Base-by-base conservation (phyloP, 2,329 filamentous ascomycete genomes). In the Didymella pomorum region DNA sequence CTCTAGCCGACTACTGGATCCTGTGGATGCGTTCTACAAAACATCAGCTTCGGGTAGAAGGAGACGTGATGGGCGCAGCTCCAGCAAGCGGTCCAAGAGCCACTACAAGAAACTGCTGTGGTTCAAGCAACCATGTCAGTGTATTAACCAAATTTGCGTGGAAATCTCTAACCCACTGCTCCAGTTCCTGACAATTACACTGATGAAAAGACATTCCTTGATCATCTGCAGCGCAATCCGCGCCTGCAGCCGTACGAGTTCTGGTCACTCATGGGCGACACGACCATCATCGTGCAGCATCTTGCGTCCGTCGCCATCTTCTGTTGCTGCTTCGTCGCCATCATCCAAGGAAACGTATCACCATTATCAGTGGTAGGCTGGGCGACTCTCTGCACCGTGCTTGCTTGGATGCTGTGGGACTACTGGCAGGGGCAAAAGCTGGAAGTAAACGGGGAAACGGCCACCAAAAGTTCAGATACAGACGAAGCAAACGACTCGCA, bases 111-210 rank as follows among this genome's bases (percentile, higher is more conserved):
- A 98, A 81, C 80, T 99, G 65, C 85, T 99, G 54, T 99, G 95
- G 95, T 93, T 99, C 72, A 97, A 96, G 79, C 95, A 98, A 76
- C 91, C 91, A 31, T 97, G 91, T 93, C 81, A 64, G 87, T 79
- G 11, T 11, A n/a, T 11, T 5, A 16, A 18, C 11, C 12, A 23
- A 5, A n/a, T 18, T 14, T 6, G n/a, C 20, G 5, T 7, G 8
- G 4, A 29, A 41, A 4, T 14, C 2, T 14, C 1, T 16, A 31
- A 43, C 8, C 18, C 8, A 45, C 62, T 71, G 29, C 60, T 47
- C 1, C 67, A 93, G 92, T 96, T 74, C 93, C 95, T n/a, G 95
- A 99, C 77, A 99, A 99, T 77, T 98, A 98, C 76, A 98, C 95
- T 39, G 95, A 99, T 75, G 93, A 95, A 74, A 91, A 92, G 60